phyloP scores from a whole-genome alignment of 2,329 filamentous ascomycete species.

The Teratosphaeriaceae sp. region DNA sequence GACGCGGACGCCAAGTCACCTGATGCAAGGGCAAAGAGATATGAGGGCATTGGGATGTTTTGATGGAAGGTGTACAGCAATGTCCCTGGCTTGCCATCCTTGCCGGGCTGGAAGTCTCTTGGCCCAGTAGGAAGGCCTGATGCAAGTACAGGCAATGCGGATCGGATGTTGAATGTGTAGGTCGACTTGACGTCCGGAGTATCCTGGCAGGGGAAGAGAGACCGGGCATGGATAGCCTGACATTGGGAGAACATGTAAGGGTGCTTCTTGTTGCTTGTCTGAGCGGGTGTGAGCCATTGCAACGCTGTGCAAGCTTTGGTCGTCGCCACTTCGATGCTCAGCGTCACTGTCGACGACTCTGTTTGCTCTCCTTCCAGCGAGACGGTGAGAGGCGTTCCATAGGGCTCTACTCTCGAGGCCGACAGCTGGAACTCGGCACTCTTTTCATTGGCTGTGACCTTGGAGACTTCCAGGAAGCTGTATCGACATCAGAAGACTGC shows the following conservation, averaged over 20 bases:
- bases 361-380: constrained; percentile 36
- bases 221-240: constrained; percentile 91
- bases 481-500: constrained; percentile 7
- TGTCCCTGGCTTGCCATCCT: constrained; percentile 48
- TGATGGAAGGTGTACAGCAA: constrained; percentile 80
- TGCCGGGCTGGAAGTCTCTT: constrained; percentile 44
- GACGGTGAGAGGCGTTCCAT: constrained; percentile 64
- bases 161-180: constrained; percentile 81
- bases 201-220: constrained; percentile 93
- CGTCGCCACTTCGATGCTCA: constrained; percentile 54
- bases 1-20: constrained; percentile 79
- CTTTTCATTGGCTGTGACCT: constrained; percentile 62
- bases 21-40: constrained; percentile 85
- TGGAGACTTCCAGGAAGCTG: constrained; percentile 64
- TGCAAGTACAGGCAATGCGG: constrained; percentile 81
- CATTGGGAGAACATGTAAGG: constrained; percentile 99
- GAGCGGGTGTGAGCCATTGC: constrained; percentile 89
- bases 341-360: constrained; percentile 23
- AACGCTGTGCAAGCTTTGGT: constrained; percentile 85
- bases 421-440: constrained; percentile 64
- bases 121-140: constrained; percentile 64
- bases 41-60: constrained; percentile 85
- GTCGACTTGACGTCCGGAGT: constrained; percentile 97
- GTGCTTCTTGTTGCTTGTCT: constrained; percentile 92
- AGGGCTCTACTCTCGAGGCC: constrained; percentile 61